Conservation (phyloP, 495 filamentous ascomycete species). For the Pyrenopolyporus hunteri region DNA sequence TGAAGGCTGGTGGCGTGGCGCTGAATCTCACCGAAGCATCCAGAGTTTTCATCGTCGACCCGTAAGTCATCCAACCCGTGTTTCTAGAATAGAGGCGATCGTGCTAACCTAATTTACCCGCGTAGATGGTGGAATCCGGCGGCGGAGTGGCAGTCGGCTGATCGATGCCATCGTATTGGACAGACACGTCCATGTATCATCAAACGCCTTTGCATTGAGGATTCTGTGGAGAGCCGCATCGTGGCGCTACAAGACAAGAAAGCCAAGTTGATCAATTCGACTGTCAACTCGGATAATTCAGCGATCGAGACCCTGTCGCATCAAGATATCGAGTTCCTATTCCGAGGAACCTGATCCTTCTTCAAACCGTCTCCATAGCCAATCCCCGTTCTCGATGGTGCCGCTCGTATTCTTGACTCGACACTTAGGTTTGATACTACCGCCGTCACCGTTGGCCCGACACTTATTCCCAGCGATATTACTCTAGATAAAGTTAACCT, state of each 20-base stretch:
- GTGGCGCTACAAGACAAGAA: conserved; percentile 97
- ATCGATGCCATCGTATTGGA: conserved; percentile 96
- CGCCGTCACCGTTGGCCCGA: too few relatives aligned
- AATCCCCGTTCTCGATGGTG: background rate
- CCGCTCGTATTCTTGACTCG: background rate
- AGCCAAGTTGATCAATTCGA: conserved; percentile 91
- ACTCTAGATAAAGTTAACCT: too few relatives aligned
- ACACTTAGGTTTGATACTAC: too few relatives aligned
- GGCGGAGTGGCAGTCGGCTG: conserved; percentile 95
- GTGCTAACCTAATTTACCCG: conserved; percentile 24
- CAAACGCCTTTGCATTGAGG: conserved; percentile 91
- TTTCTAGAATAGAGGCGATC: conserved; percentile 26
- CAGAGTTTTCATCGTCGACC: conserved; percentile 93
- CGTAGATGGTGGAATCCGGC: conserved; percentile 94
- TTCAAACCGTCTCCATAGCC: background rate
- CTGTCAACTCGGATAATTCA: conserved; percentile 86
- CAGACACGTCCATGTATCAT: conserved; percentile 94
- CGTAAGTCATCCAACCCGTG: conserved; percentile 60
- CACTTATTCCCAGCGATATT: too few relatives aligned
- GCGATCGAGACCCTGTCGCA: conserved; percentile 89
- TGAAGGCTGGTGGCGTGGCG: conserved; percentile 95
- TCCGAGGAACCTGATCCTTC: conserved; percentile 63
- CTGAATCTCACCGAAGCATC: conserved; percentile 94
- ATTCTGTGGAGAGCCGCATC: conserved; percentile 93
- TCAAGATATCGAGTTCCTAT: conserved; percentile 94